Evolutionary conservation across 208 protist species (phyloP).

Genomic region (Leishmania mexicana): DNA sequence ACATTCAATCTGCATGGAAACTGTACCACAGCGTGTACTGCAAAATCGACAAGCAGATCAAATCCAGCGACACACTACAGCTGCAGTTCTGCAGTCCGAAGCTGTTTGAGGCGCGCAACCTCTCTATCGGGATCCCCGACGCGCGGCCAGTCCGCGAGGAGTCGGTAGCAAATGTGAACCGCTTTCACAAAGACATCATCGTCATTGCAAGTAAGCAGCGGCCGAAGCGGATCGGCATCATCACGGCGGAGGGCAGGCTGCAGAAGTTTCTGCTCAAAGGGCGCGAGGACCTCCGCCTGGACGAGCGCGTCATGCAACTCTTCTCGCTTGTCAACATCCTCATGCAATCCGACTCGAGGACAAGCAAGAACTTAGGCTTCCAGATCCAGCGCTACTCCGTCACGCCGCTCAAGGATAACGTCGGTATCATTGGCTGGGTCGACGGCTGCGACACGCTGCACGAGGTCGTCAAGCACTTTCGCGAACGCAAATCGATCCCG

Average conservation of each 20-base stretch:
- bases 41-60: slow-evolving; percentile 78
- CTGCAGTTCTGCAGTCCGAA: slow-evolving; percentile 86
- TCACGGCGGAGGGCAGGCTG: slow-evolving; percentile 94
- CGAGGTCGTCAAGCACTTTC: slow-evolving; percentile 82
- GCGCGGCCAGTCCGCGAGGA: slow-evolving; percentile 83
- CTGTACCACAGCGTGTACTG: slow-evolving; percentile 86
- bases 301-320: slow-evolving; percentile 99
- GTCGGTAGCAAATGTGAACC: slow-evolving; percentile 89
- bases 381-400: slow-evolving; percentile 96
- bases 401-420: slow-evolving; percentile 98
- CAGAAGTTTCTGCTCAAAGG: slow-evolving; percentile 99
- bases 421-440: slow-evolving; percentile 99
- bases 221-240: slow-evolving; percentile 96
- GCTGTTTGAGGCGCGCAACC: slow-evolving; percentile 78
- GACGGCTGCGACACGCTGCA: slow-evolving; percentile 96
- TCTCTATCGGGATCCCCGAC: slow-evolving; percentile 81
- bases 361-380: slow-evolving; percentile 85
- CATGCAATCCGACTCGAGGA: slow-evolving; percentile 89
- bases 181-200: slow-evolving; percentile 90
- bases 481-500: slow-evolving; percentile 54
- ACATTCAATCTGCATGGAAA: slow-evolving; percentile 86
- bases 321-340: slow-evolving; percentile 99
- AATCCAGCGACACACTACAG: slow-evolving; percentile 46
- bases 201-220: slow-evolving; percentile 99
- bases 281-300: slow-evolving; percentile 97